Conservation (phyloP, 208 protist species). For the Trypanosoma platydactyli region DNA sequence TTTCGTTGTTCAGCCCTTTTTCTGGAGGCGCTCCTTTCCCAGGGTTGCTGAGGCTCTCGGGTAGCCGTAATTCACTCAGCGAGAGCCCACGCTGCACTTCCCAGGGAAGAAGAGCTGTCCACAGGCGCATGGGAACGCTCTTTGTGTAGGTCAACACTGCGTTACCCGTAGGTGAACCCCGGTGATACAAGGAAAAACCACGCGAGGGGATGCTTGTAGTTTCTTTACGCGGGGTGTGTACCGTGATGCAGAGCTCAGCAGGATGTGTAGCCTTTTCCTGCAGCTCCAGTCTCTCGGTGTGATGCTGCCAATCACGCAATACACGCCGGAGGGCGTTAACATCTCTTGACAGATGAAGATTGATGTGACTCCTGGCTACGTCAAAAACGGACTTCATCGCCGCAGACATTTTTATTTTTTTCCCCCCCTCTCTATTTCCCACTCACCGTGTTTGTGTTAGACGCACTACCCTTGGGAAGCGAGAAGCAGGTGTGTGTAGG, state of each 20-base stretch:
- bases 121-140: constrained; percentile 63
- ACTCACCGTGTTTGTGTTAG: background rate
- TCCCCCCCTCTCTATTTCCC: background rate
- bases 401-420: background rate
- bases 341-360: constrained; percentile 52
- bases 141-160: constrained; percentile 20
- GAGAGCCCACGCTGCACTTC: constrained; percentile 86
- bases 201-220: background rate
- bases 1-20: constrained; percentile 6
- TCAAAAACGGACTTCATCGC: constrained; percentile 40
- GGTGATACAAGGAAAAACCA: background rate
- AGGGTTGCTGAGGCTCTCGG: background rate
- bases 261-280: constrained; percentile 54
- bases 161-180: background rate
- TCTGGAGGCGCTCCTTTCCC: background rate
- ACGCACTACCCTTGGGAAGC: background rate
- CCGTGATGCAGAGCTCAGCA: constrained; percentile 51
- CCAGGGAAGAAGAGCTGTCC: constrained; percentile 84
- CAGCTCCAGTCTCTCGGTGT: constrained; percentile 52
- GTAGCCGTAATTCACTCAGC: constrained; percentile 41
- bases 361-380: constrained; percentile 61
- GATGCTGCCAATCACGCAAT: constrained; percentile 67
- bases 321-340: constrained; percentile 52
- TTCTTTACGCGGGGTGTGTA: constrained; percentile 24
- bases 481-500: too few relatives aligned